Conservation (phyloP, 352 stramenopile genomes). For the Phytophthora sojae region DNA sequence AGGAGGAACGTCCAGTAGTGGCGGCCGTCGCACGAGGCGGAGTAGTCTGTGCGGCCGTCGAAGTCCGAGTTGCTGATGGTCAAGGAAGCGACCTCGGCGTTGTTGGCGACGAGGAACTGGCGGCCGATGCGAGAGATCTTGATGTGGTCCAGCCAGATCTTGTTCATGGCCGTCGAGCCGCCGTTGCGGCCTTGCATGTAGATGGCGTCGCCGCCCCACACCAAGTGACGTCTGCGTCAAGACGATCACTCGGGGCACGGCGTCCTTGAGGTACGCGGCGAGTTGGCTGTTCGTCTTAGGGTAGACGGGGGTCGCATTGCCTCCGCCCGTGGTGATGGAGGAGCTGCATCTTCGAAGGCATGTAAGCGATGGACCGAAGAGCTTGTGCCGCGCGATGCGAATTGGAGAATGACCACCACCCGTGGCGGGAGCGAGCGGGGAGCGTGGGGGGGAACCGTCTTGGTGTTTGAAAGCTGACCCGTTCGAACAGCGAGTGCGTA, state of each 20-base stretch:
- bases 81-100: conserved; percentile 38
- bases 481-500: conserved; percentile 7
- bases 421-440: neutral
- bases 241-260: conserved; percentile 36
- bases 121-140: conserved; percentile 47
- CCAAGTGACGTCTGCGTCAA: conserved; percentile 47
- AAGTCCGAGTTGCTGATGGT: conserved; percentile 69
- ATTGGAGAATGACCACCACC: conserved; percentile 10
- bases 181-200: conserved; percentile 37
- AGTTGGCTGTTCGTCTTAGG: conserved; percentile 37
- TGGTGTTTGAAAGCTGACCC: neutral
- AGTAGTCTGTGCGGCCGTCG: conserved; percentile 53
- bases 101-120: conserved; percentile 52
- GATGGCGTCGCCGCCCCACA: conserved; percentile 44
- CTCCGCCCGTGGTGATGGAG: conserved; percentile 3
- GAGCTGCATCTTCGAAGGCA: conserved; percentile 3
- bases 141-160: conserved; percentile 61
- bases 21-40: conserved; percentile 52
- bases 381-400: neutral
- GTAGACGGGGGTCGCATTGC: conserved; percentile 23
- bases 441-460: neutral
- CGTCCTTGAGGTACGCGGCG: conserved; percentile 36
- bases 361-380: neutral
- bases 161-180: conserved; percentile 30
- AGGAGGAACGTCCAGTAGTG: conserved; percentile 62